These are phyloP conservation scores for Trichoderma arundinaceum DNA, from an alignment of 2,329 filamentous ascomycete genomes.

Conservation along the genomic window DNA sequence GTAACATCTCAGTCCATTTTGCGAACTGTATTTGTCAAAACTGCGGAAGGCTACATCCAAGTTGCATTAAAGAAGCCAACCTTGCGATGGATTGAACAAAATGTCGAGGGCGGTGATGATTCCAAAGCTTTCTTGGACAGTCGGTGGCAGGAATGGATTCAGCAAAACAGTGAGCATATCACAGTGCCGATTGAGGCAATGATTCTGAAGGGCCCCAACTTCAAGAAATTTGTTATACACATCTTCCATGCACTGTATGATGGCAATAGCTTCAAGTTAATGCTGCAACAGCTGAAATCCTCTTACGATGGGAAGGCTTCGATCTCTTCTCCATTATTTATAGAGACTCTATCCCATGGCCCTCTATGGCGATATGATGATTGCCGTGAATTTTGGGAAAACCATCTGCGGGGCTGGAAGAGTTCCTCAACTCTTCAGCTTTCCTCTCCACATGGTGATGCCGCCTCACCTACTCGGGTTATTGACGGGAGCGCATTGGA, in stretches of 20 bases:
- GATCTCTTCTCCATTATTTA: conserved; percentile 59
- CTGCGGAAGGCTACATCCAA: conserved; percentile 78
- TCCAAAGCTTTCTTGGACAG: conserved; percentile 45
- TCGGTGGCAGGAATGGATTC: conserved; percentile 58
- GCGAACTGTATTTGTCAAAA: conserved; percentile 73
- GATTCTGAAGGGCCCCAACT: conserved; percentile 42
- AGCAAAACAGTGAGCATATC: conserved; percentile 56
- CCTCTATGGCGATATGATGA: conserved; percentile 60
- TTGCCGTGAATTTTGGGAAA: conserved; percentile 68
- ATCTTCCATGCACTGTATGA: conserved; percentile 91
- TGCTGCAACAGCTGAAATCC: conserved; percentile 63
- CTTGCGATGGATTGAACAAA: conserved; percentile 53
- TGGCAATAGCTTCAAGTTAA: conserved; percentile 73
- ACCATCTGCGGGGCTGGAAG: conserved; percentile 53
- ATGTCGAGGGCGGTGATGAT: conserved; percentile 38
- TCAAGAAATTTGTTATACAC: conserved; percentile 60
- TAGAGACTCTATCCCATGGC: conserved; percentile 71
- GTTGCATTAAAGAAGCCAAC: conserved; percentile 59
- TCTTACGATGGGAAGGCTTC: conserved; percentile 35
- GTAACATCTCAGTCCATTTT: conserved; percentile 65
- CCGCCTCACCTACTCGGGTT: conserved; percentile 32
- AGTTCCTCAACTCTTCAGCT: conserved; percentile 33
- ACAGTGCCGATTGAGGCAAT: conserved; percentile 59
- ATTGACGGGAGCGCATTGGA: conserved; percentile 55
- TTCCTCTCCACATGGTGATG: conserved; percentile 9